Evolutionary conservation across 495 filamentous ascomycete species (phyloP).

Genomic region (Penicillium ucsense): DNA sequence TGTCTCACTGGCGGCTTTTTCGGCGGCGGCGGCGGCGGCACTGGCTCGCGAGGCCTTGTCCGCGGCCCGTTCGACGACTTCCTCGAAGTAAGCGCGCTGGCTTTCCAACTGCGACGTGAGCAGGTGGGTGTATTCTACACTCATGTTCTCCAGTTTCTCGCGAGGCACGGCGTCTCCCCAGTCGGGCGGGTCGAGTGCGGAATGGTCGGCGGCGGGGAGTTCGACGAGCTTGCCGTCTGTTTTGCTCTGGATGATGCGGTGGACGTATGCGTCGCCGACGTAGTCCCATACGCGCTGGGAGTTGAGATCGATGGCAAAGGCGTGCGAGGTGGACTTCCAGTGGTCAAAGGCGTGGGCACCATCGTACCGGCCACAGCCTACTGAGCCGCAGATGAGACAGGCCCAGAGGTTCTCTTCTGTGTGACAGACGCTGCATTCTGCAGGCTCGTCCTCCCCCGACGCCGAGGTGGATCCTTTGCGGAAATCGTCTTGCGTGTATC

Average conservation of each 20-base stretch:
- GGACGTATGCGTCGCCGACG: slow-evolving; percentile 86
- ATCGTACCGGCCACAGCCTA: slow-evolving; percentile 92
- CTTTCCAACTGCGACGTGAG: slow-evolving; percentile 85
- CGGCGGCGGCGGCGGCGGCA: slow-evolving; percentile 53
- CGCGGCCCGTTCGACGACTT: slow-evolving; percentile 79
- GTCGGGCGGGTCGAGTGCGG: slow-evolving; percentile 34
- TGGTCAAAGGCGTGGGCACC: slow-evolving; percentile 88
- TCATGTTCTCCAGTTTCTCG: slow-evolving; percentile 86
- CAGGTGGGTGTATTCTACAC: slow-evolving; percentile 87
- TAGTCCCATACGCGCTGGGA: slow-evolving; percentile 99
- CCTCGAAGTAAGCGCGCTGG: slow-evolving; percentile 90
- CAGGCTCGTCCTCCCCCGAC: slow-evolving; percentile 28
- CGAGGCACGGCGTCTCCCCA: slow-evolving; percentile 67
- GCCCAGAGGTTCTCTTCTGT: slow-evolving; percentile 81
- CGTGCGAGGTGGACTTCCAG: slow-evolving; percentile 81
- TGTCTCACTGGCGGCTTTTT: slow-evolving; percentile 41
- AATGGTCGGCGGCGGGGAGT: slow-evolving; percentile 48
- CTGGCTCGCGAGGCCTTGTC: slow-evolving; percentile 79
- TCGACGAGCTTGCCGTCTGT: slow-evolving; percentile 82
- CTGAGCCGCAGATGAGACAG: slow-evolving; percentile 84
- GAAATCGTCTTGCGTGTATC: slow-evolving; percentile 63
- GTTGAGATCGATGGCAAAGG: slow-evolving; percentile 82
- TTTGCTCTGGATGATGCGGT: slow-evolving; percentile 87
- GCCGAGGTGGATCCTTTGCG: slow-evolving; percentile 19
- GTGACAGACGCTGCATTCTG: slow-evolving; percentile 65